A percentile compares a stretch with the other conserved stretches of the same genome.
These are phyloP conservation scores for Trypanosoma congolense DNA, from an alignment of 208 protist genomes.

Conservation along the genomic window DNA sequence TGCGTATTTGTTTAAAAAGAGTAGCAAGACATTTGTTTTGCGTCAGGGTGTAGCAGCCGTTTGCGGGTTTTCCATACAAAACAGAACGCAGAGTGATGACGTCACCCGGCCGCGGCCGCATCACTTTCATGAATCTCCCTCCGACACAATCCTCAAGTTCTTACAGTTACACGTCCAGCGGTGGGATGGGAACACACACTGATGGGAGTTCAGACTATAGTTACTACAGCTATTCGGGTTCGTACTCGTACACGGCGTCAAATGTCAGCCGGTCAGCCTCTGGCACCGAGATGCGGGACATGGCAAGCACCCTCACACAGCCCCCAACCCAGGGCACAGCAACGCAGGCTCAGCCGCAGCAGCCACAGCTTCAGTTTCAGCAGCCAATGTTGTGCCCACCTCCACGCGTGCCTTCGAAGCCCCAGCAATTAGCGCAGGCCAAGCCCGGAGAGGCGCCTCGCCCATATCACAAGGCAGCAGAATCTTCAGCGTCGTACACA, in stretches of 20 bases:
- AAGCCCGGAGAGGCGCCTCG: background rate
- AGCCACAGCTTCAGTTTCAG: background rate
- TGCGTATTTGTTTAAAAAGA: no score
- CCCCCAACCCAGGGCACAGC: conserved; percentile 1
- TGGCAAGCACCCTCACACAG: background rate
- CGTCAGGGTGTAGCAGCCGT: no score
- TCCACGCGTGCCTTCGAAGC: no score
- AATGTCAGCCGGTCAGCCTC: background rate
- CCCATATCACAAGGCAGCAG: background rate
- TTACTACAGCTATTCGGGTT: background rate
- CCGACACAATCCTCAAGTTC: no score
- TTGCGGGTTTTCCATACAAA: no score
- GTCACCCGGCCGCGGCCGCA: no score
- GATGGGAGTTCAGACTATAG: background rate
- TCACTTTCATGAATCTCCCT: no score
- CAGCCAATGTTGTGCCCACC: no score
- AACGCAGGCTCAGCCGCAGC: background rate
- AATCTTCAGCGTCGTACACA: background rate
- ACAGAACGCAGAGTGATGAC: no score
- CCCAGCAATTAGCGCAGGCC: background rate
- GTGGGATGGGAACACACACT: background rate
- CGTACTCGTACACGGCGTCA: background rate
- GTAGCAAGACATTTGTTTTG: no score
- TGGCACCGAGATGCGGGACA: background rate
- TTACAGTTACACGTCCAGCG: no score